Conservation (phyloP, 495 filamentous ascomycete genomes). For the Penicillium lividum region DNA sequence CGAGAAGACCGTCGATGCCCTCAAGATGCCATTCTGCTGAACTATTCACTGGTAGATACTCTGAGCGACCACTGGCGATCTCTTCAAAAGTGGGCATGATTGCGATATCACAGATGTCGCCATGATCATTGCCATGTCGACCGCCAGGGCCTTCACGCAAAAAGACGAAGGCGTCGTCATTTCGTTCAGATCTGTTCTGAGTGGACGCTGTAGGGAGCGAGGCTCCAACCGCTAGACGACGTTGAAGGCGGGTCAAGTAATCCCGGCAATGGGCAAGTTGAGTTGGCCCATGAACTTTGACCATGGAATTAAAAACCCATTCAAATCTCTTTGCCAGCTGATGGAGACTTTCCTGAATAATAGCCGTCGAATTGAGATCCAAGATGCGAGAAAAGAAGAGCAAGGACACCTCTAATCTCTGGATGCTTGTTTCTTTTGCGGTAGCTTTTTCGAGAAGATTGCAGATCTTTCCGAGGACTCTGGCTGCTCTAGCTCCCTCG, state of each 20-base stretch:
- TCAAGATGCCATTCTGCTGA: constrained; percentile 53
- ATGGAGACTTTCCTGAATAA: constrained; percentile 16
- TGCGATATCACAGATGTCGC: constrained; percentile 57
- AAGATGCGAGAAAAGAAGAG: constrained; percentile 16
- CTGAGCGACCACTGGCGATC: constrained; percentile 48
- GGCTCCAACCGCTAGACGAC: background rate
- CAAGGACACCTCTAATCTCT: constrained; percentile 11
- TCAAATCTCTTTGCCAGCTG: constrained; percentile 9
- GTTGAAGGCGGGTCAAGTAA: background rate
- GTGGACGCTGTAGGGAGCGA: background rate
- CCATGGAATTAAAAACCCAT: background rate
- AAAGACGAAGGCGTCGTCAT: background rate
- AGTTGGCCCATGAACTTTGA: background rate
- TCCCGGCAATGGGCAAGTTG: background rate
- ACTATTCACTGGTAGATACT: constrained; percentile 63
- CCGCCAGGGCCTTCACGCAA: constrained; percentile 22
- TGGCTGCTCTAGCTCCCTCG: background rate
- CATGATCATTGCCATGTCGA: constrained; percentile 67
- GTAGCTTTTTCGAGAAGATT: background rate
- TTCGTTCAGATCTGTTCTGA: too few species aligned
- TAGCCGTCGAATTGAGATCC: constrained; percentile 22
- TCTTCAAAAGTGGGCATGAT: constrained; percentile 67
- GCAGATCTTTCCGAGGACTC: background rate
- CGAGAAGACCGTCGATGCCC: constrained; percentile 62
- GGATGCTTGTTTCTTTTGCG: background rate